Percentiles rank a stretch among this genome's conserved stretches.
phyloP scores from a whole-genome alignment of 129 eudicot genomes.

The Arctium lappa region DNA sequence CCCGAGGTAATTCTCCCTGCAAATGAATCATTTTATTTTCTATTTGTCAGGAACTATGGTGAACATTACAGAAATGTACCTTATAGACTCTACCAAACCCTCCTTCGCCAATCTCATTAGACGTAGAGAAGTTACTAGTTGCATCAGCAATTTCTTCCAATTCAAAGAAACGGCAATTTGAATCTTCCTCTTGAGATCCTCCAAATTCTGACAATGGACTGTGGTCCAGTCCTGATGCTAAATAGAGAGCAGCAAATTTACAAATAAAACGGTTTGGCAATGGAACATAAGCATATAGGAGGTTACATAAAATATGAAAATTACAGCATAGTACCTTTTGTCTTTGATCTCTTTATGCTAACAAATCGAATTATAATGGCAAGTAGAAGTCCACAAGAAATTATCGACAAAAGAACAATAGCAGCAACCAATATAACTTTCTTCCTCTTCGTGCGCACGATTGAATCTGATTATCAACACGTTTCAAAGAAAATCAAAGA shows the following conservation, averaged over 20 bases:
- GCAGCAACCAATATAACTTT: slow-evolving; percentile 13
- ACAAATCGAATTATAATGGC: slow-evolving; percentile 4
- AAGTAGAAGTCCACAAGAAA: slow-evolving; percentile 9
- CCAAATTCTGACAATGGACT: slow-evolving; percentile 28
- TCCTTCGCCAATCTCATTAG: slow-evolving; percentile 59
- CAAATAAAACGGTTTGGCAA: background rate
- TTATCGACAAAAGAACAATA: slow-evolving; percentile 16
- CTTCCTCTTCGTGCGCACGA: slow-evolving; percentile 29
- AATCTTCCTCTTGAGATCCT: slow-evolving; percentile 31
- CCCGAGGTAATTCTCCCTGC: slow-evolving; percentile 50
- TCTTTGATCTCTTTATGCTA: slow-evolving; percentile 23
- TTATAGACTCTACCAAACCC: slow-evolving; percentile 65
- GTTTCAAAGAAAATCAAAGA: background rate
- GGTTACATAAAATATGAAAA: background rate
- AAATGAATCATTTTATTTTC: background rate
- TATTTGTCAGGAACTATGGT: background rate
- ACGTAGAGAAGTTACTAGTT: slow-evolving; percentile 38
- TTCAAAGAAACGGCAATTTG: slow-evolving; percentile 31
- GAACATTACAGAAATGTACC: slow-evolving; percentile 23
- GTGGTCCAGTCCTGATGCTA: slow-evolving; percentile 20
- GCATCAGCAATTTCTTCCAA: slow-evolving; percentile 44
- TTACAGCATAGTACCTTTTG: slow-evolving; percentile 15
- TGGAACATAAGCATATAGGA: background rate
- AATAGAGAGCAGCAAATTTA: background rate
- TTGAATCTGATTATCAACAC: slow-evolving; percentile 20